Conservation (phyloP, 768 basidiomycete genomes). For the Mrakia gelida region DNA sequence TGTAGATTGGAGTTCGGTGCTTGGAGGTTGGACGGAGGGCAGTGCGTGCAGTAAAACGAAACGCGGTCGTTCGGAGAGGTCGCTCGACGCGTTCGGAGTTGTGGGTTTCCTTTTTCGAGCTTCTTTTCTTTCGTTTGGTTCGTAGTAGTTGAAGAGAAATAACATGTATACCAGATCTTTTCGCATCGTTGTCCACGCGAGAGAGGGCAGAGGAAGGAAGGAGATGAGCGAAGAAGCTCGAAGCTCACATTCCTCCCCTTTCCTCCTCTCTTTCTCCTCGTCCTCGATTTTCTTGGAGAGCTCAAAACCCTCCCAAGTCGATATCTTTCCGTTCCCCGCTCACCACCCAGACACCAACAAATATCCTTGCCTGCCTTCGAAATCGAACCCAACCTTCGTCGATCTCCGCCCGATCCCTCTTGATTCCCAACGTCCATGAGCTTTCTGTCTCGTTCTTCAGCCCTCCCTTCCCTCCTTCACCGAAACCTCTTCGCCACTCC, state of each 20-base stretch:
- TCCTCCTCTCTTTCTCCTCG: too few species aligned
- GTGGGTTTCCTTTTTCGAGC: background rate
- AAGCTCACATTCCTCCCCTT: too few species aligned
- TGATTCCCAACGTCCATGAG: background rate
- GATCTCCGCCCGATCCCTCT: background rate
- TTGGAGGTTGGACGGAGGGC: background rate
- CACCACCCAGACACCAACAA: too few species aligned
- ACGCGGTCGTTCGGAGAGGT: background rate
- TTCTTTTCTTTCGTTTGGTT: background rate
- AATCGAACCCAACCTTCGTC: background rate
- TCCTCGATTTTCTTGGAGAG: too few species aligned
- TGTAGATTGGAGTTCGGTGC: constrained; percentile 4
- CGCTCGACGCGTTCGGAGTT: background rate
- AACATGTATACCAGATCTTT: constrained; percentile 12
- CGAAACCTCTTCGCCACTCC: background rate
- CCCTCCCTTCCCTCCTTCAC: background rate
- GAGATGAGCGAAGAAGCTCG: too few species aligned
- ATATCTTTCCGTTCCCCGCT: too few species aligned
- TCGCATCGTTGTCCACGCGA: background rate
- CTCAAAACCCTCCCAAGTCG: too few species aligned
- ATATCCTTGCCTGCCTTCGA: background rate
- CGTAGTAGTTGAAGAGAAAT: background rate
- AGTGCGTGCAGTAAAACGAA: background rate
- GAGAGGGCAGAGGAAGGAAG: background rate
- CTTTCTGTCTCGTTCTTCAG: background rate